These are phyloP conservation scores for Biancaea sappan DNA, from an alignment of 306 rosid species.

Conservation along the genomic window DNA sequence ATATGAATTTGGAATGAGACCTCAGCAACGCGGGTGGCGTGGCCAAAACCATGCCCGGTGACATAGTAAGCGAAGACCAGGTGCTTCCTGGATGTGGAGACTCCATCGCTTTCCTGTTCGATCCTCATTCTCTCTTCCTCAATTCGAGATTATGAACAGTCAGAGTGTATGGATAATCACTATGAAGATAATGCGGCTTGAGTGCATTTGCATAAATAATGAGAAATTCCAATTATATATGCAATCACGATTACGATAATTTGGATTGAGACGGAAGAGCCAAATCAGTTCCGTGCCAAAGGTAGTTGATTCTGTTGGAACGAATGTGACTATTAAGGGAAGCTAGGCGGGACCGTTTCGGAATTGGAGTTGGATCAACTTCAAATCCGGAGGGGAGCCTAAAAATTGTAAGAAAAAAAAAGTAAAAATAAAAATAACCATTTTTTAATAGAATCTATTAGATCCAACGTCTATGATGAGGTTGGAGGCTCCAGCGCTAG, in stretches of 20 bases:
- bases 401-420: too few species aligned
- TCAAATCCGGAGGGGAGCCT: too few species aligned
- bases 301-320: not conserved
- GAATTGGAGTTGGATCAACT: not conserved
- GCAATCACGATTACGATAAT: not conserved
- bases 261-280: not conserved
- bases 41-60: constrained; percentile 97
- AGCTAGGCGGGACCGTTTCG: not conserved
- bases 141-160: not conserved
- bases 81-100: constrained; percentile 74
- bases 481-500: too few species aligned
- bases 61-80: constrained; percentile 91
- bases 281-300: constrained; percentile 2
- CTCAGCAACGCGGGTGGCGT: constrained; percentile 95
- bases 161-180: not conserved
- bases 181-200: not conserved
- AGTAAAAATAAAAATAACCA: too few species aligned
- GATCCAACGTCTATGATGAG: too few species aligned
- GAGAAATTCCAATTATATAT: not conserved
- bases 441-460: too few species aligned
- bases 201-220: not conserved
- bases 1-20: constrained; percentile 33
- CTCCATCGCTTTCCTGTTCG: constrained; percentile 61
- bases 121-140: constrained; percentile 60
- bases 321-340: not conserved